A percentile compares a stretch with the other conserved stretches of the same genome.
Evolutionary conservation across 352 stramenopile species (phyloP).

Genomic region (Phytophthora uliginosa): DNA sequence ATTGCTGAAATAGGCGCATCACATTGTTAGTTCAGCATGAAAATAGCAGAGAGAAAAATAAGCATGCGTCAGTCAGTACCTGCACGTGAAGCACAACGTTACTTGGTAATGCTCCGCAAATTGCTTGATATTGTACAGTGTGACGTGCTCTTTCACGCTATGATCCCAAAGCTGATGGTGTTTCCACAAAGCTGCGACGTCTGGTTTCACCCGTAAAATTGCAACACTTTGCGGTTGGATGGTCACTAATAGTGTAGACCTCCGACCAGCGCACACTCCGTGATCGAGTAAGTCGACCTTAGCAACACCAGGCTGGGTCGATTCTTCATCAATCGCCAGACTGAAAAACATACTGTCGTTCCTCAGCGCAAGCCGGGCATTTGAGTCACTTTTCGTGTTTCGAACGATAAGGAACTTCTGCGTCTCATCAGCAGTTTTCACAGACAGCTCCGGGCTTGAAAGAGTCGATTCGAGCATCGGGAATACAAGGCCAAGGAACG

Average conservation of each 20-base stretch:
- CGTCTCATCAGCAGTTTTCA: constrained; percentile 41
- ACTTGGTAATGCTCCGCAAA: constrained; percentile 92
- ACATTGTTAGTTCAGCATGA: constrained; percentile 11
- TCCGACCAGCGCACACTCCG: constrained; percentile 74
- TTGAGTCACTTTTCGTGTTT: constrained; percentile 75
- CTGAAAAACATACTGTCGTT: constrained; percentile 92
- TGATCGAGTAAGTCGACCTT: constrained; percentile 76
- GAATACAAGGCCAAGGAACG: constrained; percentile 87
- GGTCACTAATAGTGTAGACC: constrained; percentile 73
- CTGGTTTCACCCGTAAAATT: constrained; percentile 78
- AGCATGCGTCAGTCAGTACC: constrained; percentile 40
- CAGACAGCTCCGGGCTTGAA: constrained; percentile 42
- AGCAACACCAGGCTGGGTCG: constrained; percentile 46
- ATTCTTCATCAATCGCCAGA: constrained; percentile 60
- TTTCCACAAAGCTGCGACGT: constrained; percentile 77
- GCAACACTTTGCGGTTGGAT: constrained; percentile 65
- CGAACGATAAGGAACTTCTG: constrained; percentile 84
- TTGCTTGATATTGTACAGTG: constrained; percentile 93
- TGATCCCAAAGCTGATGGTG: constrained; percentile 89
- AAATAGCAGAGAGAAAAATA: background rate
- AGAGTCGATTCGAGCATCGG: constrained; percentile 79
- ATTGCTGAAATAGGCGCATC: constrained; percentile 53
- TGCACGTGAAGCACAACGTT: constrained; percentile 89
- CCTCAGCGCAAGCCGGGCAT: constrained; percentile 76
- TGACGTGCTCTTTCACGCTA: constrained; percentile 90